Evolutionary conservation across 176 grass and related monocot genomes (phyloP).

Genomic region (Rhynchospora pubera): DNA sequence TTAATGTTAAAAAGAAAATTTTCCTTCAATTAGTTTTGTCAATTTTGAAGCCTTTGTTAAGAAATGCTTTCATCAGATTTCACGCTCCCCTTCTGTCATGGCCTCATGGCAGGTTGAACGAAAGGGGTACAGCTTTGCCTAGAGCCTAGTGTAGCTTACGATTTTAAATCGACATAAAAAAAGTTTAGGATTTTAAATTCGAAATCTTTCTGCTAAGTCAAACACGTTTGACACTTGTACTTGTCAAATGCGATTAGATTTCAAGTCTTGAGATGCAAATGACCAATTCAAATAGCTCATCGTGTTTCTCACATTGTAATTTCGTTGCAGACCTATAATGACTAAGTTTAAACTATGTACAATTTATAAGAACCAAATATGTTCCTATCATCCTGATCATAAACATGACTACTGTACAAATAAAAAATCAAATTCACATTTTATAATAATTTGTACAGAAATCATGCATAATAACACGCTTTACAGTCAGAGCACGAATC

Average conservation of each 20-base stretch:
- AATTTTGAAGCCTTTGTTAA: background rate
- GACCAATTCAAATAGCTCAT: too few relatives aligned
- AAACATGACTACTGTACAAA: background rate
- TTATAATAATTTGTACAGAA: background rate
- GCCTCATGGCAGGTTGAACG: background rate
- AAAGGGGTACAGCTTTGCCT: background rate
- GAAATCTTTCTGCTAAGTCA: too few relatives aligned
- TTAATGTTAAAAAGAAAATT: too few relatives aligned
- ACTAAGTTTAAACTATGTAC: too few relatives aligned
- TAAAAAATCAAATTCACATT: background rate
- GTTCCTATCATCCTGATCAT: background rate
- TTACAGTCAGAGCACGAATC: background rate
- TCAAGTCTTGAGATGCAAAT: too few relatives aligned
- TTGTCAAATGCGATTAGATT: too few relatives aligned
- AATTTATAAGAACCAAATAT: too few relatives aligned
- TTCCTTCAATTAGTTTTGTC: background rate
- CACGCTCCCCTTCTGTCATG: background rate
- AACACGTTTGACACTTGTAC: too few relatives aligned
- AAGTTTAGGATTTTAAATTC: too few relatives aligned
- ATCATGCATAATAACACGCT: too few relatives aligned
- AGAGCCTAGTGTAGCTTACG: background rate
- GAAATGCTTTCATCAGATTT: background rate
- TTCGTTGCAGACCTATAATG: too few relatives aligned
- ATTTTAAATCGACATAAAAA: background rate
- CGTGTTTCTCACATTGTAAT: too few relatives aligned